Evolutionary conservation across 2,329 filamentous ascomycete genomes (phyloP).

Genomic region (Orbilia quercus): DNA sequence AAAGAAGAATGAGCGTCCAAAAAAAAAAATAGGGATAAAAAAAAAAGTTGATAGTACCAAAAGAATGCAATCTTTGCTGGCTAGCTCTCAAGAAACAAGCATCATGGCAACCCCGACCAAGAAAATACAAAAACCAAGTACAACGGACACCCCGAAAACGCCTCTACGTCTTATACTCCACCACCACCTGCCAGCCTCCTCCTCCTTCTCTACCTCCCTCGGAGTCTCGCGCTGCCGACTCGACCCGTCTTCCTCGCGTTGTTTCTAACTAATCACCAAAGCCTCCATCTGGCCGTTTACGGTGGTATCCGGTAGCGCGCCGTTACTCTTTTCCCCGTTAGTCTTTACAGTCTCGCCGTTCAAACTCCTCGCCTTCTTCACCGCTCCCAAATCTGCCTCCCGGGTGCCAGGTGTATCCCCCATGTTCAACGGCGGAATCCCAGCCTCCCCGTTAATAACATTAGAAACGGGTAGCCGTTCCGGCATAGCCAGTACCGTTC

Average conservation of each 20-base stretch:
- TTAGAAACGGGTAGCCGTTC: slow-evolving; percentile 28
- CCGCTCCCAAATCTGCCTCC: slow-evolving; percentile 28
- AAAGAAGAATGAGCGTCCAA: background rate
- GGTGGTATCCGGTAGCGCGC: slow-evolving; percentile 26
- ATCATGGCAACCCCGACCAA: slow-evolving; percentile 7
- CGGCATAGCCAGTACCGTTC: slow-evolving; percentile 29
- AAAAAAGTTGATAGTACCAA: background rate
- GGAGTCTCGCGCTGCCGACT: slow-evolving; percentile 4
- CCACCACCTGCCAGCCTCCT: background rate
- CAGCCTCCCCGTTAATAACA: slow-evolving; percentile 45
- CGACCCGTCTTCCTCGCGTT: background rate
- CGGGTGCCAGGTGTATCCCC: slow-evolving; percentile 38
- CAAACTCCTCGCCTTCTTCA: slow-evolving; percentile 25
- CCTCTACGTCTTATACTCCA: slow-evolving; percentile 13
- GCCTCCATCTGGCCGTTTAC: slow-evolving; percentile 41
- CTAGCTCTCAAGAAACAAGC: slow-evolving; percentile 15
- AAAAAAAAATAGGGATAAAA: slow-evolving; percentile 1
- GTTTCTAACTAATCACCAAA: slow-evolving; percentile 48
- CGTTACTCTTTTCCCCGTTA: slow-evolving; percentile 39
- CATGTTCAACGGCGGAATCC: slow-evolving; percentile 29
- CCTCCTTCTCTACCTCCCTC: slow-evolving; percentile 2
- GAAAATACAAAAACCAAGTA: slow-evolving; percentile 26
- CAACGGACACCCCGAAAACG: slow-evolving; percentile 44
- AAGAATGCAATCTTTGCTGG: background rate
- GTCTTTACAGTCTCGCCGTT: slow-evolving; percentile 12